These are phyloP conservation scores for Boletus sp. DNA, from an alignment of 768 basidiomycete genomes.

Conservation along the genomic window DNA sequence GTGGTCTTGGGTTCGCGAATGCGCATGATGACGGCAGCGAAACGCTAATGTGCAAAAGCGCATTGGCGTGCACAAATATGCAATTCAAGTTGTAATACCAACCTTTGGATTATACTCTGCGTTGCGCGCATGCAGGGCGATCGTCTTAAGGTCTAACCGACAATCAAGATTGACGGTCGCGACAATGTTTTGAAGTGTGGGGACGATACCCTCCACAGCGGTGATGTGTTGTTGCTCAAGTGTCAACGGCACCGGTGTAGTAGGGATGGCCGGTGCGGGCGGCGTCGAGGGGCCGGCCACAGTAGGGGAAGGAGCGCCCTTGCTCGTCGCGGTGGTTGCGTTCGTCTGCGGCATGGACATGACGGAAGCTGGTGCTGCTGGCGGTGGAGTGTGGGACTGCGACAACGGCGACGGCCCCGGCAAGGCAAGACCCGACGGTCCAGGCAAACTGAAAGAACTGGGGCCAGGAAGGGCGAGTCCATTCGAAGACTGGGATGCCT, in stretches of 20 bases:
- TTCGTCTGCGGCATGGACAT: constrained; percentile 21
- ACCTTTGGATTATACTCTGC: constrained; percentile 99
- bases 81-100: constrained; percentile 46
- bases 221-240: constrained; percentile 94
- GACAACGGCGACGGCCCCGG: constrained; percentile 57
- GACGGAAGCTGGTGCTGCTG: constrained; percentile 11
- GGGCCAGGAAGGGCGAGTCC: constrained; percentile 56
- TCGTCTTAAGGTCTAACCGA: constrained; percentile 95
- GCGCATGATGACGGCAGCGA: constrained; percentile 99
- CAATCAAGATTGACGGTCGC: constrained; percentile 98
- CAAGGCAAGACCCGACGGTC: constrained; percentile 45
- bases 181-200: constrained; percentile 99
- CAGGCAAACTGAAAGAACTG: constrained; percentile 44
- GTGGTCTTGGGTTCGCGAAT: constrained; percentile 99
- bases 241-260: constrained; percentile 71
- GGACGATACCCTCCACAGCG: constrained; percentile 95
- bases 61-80: constrained; percentile 54
- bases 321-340: constrained; percentile 32
- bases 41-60: constrained; percentile 82
- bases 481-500: constrained; percentile 39
- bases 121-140: constrained; percentile 95
- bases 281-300: constrained; percentile 60
- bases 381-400: constrained; percentile 36
- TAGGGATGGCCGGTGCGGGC: constrained; percentile 48
- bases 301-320: constrained; percentile 36